Conservation (phyloP, 805 yeast species). For the Wickerhamiella siamensis region DNA sequence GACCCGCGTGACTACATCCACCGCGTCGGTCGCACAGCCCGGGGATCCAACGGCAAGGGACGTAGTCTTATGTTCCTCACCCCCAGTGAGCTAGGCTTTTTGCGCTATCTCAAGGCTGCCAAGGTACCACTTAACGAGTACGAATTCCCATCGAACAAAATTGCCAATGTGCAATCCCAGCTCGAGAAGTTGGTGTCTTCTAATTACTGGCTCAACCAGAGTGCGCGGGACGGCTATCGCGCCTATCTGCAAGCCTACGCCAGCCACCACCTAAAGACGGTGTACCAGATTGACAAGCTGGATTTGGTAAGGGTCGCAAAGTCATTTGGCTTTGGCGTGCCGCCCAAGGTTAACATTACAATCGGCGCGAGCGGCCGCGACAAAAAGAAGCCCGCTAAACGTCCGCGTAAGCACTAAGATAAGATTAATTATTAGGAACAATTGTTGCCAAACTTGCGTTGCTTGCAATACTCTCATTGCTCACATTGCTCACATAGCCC, state of each 20-base stretch:
- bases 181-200: conserved; percentile 79
- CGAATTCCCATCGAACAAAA: conserved; percentile 87
- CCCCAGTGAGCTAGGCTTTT: conserved; percentile 86
- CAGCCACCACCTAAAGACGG: conserved; percentile 89
- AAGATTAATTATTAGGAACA: neutral
- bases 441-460: neutral
- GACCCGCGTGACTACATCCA: conserved; percentile 98
- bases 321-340: conserved; percentile 80
- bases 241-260: conserved; percentile 95
- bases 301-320: conserved; percentile 91
- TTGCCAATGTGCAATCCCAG: conserved; percentile 92
- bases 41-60: conserved; percentile 76
- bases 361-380: conserved; percentile 85
- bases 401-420: neutral
- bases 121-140: conserved; percentile 95
- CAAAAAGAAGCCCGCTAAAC: neutral
- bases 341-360: conserved; percentile 93
- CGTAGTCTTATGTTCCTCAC: conserved; percentile 88
- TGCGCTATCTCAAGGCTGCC: conserved; percentile 88
- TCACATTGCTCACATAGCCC: too few species aligned
- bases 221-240: conserved; percentile 95
- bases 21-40: conserved; percentile 97
- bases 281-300: conserved; percentile 87
- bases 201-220: conserved; percentile 83
- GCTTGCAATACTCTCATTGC: too few species aligned